phyloP scores from a whole-genome alignment of 768 basidiomycete genomes.

The Mycena venus region DNA sequence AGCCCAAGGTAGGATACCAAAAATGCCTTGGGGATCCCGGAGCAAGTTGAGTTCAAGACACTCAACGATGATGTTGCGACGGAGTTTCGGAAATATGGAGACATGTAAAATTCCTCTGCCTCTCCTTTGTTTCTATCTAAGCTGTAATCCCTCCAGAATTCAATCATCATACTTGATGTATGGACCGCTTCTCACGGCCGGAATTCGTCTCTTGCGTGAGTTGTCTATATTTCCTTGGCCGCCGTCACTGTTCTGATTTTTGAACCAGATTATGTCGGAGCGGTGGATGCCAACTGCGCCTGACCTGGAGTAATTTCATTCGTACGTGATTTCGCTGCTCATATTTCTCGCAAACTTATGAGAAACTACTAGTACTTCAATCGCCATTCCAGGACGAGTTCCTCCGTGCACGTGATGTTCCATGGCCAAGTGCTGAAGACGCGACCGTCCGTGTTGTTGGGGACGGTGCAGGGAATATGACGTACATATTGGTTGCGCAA shows the following conservation, averaged over 20 bases:
- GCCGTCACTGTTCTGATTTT: background rate
- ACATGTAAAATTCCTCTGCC: slow-evolving; percentile 32
- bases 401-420: slow-evolving; percentile 40
- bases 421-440: slow-evolving; percentile 40
- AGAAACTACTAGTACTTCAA: slow-evolving; percentile 35
- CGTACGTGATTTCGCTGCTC: slow-evolving; percentile 8
- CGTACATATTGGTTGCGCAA: slow-evolving; percentile 45
- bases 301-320: slow-evolving; percentile 47
- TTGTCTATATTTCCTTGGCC: too few relatives aligned
- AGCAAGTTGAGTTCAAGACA: slow-evolving; percentile 29
- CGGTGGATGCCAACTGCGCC: slow-evolving; percentile 45
- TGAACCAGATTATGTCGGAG: slow-evolving; percentile 44
- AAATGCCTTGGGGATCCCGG: slow-evolving; percentile 33
- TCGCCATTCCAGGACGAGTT: slow-evolving; percentile 44
- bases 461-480: slow-evolving; percentile 49
- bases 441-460: slow-evolving; percentile 43
- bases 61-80: too few relatives aligned
- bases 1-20: slow-evolving; percentile 31
- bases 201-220: slow-evolving; percentile 45
- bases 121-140: background rate
- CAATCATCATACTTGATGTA: slow-evolving; percentile 38
- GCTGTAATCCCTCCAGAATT: background rate
- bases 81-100: slow-evolving; percentile 34
- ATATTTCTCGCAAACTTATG: background rate
- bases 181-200: slow-evolving; percentile 39